A percentile compares a stretch with the other conserved stretches of the same genome.
Evolutionary conservation across 148 eudicot species (phyloP).

Genomic region (Polygonum aviculare): DNA sequence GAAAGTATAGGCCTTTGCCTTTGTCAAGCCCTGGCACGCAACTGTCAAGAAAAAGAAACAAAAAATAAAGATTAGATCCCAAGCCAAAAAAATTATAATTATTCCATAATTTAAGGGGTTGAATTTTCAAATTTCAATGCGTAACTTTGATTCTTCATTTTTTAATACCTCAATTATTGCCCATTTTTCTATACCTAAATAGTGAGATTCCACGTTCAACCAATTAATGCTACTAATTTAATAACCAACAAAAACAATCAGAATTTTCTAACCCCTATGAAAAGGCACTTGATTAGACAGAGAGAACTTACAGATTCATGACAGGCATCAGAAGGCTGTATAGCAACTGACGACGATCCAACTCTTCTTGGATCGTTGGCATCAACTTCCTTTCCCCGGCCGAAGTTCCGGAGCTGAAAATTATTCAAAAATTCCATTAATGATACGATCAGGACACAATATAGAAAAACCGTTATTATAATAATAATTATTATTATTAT

Average conservation of each 20-base stretch:
- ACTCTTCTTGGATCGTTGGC: conserved; percentile 82
- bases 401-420: conserved; percentile 75
- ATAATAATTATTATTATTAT: background rate
- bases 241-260: conserved; percentile 13
- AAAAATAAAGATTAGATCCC: conserved; percentile 9
- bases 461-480: too few relatives aligned
- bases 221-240: conserved; percentile 1
- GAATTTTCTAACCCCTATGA: background rate
- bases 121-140: too few relatives aligned
- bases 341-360: conserved; percentile 66
- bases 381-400: conserved; percentile 85
- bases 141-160: background rate
- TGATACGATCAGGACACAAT: too few relatives aligned
- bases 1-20: conserved; percentile 77
- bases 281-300: background rate
- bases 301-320: conserved; percentile 70
- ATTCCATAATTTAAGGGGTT: background rate
- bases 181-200: background rate
- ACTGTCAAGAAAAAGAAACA: conserved; percentile 29
- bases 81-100: background rate
- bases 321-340: conserved; percentile 92
- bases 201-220: conserved; percentile 8
- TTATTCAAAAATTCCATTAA: too few relatives aligned
- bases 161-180: background rate
- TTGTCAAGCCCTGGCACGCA: conserved; percentile 76